These are phyloP conservation scores for Penicillium argentinense DNA, from an alignment of 495 filamentous ascomycete genomes.

Conservation along the genomic window DNA sequence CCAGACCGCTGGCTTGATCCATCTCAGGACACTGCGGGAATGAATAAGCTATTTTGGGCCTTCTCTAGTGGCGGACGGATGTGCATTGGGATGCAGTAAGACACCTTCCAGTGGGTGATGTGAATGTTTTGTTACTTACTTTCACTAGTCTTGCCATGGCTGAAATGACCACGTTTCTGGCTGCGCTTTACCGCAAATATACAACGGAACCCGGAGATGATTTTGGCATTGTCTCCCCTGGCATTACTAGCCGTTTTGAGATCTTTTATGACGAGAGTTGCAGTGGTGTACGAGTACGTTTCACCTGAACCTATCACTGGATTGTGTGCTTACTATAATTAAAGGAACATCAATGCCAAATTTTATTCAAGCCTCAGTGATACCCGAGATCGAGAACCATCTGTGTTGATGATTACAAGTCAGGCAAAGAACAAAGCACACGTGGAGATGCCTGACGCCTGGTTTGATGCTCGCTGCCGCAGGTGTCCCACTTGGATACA, in stretches of 20 bases:
- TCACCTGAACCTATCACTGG: not conserved
- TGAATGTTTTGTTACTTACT: too few species aligned
- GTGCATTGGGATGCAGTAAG: constrained; percentile 66
- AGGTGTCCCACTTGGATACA: too few species aligned
- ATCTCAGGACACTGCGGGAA: constrained; percentile 38
- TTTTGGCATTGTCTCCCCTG: constrained; percentile 26
- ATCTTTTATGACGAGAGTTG: constrained; percentile 38
- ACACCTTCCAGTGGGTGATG: too few species aligned
- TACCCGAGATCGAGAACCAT: too few species aligned
- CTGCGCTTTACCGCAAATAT: constrained; percentile 36
- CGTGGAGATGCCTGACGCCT: too few species aligned
- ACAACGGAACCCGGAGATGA: constrained; percentile 20
- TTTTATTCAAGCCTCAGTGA: too few species aligned
- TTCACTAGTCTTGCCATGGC: constrained; percentile 35
- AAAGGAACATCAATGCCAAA: constrained; percentile 11
- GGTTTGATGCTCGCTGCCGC: too few species aligned
- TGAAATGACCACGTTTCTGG: constrained; percentile 43
- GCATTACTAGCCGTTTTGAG: constrained; percentile 39
- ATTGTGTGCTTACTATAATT: not conserved
- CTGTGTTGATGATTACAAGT: too few species aligned
- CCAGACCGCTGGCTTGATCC: constrained; percentile 55
- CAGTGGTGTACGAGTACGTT: not conserved
- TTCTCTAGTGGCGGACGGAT: constrained; percentile 76
- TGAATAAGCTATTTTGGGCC: constrained; percentile 69
- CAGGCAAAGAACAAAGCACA: too few species aligned